phyloP scores from a whole-genome alignment of 2,329 filamentous ascomycete species.

The Ilyonectria sp. region DNA sequence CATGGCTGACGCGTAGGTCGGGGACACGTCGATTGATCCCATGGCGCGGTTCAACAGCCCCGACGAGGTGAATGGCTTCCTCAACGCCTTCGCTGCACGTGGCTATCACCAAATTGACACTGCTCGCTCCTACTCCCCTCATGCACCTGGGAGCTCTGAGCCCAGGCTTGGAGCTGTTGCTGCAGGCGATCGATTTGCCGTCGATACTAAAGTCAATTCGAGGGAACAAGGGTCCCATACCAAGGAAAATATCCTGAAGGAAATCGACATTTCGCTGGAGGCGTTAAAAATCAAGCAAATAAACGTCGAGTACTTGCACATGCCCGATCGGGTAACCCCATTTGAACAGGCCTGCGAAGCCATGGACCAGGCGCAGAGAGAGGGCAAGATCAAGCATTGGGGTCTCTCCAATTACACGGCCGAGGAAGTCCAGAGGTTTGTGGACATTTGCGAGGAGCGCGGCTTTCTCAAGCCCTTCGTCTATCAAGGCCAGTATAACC shows the following conservation, averaged over 20 bases:
- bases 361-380: conserved; percentile 57
- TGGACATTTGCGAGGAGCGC: conserved; percentile 59
- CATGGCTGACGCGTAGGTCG: conserved; percentile 31
- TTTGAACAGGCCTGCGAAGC: conserved; percentile 58
- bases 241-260: conserved; percentile 46
- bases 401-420: conserved; percentile 63
- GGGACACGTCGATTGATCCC: conserved; percentile 39
- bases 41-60: conserved; percentile 44
- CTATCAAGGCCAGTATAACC: conserved; percentile 66
- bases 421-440: conserved; percentile 59
- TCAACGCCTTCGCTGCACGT: conserved; percentile 38
- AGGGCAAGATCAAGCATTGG: conserved; percentile 62
- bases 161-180: conserved; percentile 47
- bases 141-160: conserved; percentile 49
- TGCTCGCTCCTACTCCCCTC: conserved; percentile 50
- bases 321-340: conserved; percentile 57
- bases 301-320: conserved; percentile 41
- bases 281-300: conserved; percentile 44
- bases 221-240: conserved; percentile 47
- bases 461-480: conserved; percentile 60
- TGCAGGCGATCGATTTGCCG: conserved; percentile 49
- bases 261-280: conserved; percentile 52
- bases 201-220: conserved; percentile 56
- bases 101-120: conserved; percentile 53
- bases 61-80: conserved; percentile 45